phyloP scores from a whole-genome alignment of 164 flowering plant genomes.

The Nymphaea thermarum region DNA sequence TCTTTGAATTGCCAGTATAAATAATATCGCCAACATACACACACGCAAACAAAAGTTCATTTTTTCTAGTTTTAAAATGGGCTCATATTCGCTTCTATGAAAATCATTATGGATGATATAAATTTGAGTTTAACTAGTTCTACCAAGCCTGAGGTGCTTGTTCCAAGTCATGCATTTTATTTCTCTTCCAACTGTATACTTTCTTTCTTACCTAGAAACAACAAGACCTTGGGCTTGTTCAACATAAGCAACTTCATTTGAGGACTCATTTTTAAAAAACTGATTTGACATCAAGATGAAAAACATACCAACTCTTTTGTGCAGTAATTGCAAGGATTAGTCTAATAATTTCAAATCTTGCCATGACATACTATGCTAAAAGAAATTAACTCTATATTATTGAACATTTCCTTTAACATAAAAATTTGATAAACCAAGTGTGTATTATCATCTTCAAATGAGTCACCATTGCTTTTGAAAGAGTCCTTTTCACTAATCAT shows the following conservation, averaged over 20 bases:
- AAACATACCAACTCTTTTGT: constrained; percentile 3
- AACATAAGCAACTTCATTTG: constrained; percentile 8
- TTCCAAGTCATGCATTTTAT: constrained; percentile 6
- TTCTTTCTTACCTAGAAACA: constrained; percentile 4
- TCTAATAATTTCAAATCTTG: constrained; percentile 9
- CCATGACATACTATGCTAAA: constrained; percentile 1
- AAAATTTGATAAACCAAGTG: constrained; percentile 7
- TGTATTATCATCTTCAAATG: not conserved
- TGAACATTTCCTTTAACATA: constrained; percentile 6
- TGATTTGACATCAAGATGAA: constrained; percentile 6
- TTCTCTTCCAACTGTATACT: constrained; percentile 6
- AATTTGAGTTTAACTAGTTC: constrained; percentile 5
- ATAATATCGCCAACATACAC: constrained; percentile 5
- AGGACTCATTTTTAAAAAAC: constrained; percentile 12
- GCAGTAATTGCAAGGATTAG: constrained; percentile 7
- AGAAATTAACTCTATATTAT: not conserved
- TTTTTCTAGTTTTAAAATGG: not conserved
- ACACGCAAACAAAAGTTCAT: not conserved
- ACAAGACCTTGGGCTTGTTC: constrained; percentile 9
- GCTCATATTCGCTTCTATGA: constrained; percentile 2
- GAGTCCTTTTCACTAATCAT: too few relatives aligned
- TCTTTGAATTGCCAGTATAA: constrained; percentile 4
- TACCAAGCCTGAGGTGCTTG: constrained; percentile 10
- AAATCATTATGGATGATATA: constrained; percentile 1
- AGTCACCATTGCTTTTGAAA: too few relatives aligned